phyloP scores from a whole-genome alignment of 2,329 filamentous ascomycete genomes.

The Xylaria digitata region DNA sequence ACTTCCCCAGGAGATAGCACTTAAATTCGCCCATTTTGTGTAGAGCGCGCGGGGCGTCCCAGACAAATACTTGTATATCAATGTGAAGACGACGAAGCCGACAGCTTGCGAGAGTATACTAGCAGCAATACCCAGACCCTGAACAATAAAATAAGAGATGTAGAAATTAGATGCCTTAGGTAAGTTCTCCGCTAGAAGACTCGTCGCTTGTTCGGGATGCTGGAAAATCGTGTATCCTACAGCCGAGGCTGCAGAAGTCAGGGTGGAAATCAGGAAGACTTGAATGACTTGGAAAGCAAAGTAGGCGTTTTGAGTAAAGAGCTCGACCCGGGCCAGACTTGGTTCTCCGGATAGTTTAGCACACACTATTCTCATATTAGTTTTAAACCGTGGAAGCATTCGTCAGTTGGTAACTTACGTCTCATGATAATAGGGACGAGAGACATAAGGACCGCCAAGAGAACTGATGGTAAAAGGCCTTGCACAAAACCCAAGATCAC shows the following conservation, averaged over 20 bases:
- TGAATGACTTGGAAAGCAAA: conserved; percentile 92
- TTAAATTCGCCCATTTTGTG: conserved; percentile 77
- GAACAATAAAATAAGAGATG: conserved; percentile 92
- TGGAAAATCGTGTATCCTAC: conserved; percentile 71
- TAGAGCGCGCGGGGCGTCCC: conserved; percentile 85
- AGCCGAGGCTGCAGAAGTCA: conserved; percentile 82
- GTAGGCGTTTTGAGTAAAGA: conserved; percentile 91
- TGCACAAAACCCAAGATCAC: conserved; percentile 84
- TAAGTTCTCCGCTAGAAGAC: conserved; percentile 76
- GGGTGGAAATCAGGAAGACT: conserved; percentile 87
- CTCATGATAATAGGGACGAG: conserved; percentile 86
- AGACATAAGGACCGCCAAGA: conserved; percentile 86
- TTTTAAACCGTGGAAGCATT: conserved; percentile 12
- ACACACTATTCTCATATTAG: conserved; percentile 63
- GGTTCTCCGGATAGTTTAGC: conserved; percentile 85
- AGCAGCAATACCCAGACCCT: conserved; percentile 83
- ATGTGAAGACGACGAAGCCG: conserved; percentile 77
- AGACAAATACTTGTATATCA: conserved; percentile 79
- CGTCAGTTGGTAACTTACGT: conserved; percentile 58
- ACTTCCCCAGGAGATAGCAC: conserved; percentile 84
- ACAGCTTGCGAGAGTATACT: conserved; percentile 76
- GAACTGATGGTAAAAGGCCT: conserved; percentile 82
- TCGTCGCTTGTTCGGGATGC: conserved; percentile 70
- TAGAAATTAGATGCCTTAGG: conserved; percentile 94
- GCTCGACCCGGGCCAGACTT: conserved; percentile 81